Evolutionary conservation across 495 filamentous ascomycete genomes (phyloP).

Genomic region (Penicillium coprophilum): DNA sequence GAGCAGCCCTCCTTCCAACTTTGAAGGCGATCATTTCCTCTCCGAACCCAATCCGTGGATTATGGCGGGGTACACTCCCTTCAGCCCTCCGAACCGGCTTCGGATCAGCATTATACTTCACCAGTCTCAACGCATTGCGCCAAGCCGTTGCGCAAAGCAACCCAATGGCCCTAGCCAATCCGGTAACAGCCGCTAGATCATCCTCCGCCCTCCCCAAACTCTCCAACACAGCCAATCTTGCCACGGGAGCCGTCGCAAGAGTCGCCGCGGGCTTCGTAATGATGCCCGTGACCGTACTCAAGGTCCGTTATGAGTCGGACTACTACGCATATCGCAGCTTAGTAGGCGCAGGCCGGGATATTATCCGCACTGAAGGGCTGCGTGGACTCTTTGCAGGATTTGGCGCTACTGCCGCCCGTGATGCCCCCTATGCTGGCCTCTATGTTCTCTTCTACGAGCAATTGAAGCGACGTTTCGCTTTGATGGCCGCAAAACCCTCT

Average conservation of each 20-base stretch:
- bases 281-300: slow-evolving; percentile 96
- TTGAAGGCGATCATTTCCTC: slow-evolving; percentile 66
- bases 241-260: slow-evolving; percentile 79
- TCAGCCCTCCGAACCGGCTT: slow-evolving; percentile 89
- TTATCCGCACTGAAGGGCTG: slow-evolving; percentile 68
- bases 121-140: slow-evolving; percentile 78
- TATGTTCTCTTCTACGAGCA: slow-evolving; percentile 97
- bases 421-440: slow-evolving; percentile 92
- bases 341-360: slow-evolving; percentile 67
- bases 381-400: slow-evolving; percentile 91
- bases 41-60: slow-evolving; percentile 62
- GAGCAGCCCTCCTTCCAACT: slow-evolving; percentile 64
- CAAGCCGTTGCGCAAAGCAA: slow-evolving; percentile 57
- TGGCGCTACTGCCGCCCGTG: slow-evolving; percentile 87
- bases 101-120: slow-evolving; percentile 94
- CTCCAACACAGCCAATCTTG: slow-evolving; percentile 79
- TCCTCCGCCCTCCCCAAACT: slow-evolving; percentile 82
- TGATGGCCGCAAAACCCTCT: slow-evolving; percentile 19
- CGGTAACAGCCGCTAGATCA: slow-evolving; percentile 31
- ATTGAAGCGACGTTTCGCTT: slow-evolving; percentile 65
- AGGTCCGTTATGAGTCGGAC: slow-evolving; percentile 89
- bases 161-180: slow-evolving; percentile 24
- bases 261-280: slow-evolving; percentile 84
- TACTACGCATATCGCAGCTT: slow-evolving; percentile 84
- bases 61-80: slow-evolving; percentile 94